These are phyloP conservation scores for Candida loeiensis DNA, from an alignment of 805 yeast genomes.

Conservation along the genomic window DNA sequence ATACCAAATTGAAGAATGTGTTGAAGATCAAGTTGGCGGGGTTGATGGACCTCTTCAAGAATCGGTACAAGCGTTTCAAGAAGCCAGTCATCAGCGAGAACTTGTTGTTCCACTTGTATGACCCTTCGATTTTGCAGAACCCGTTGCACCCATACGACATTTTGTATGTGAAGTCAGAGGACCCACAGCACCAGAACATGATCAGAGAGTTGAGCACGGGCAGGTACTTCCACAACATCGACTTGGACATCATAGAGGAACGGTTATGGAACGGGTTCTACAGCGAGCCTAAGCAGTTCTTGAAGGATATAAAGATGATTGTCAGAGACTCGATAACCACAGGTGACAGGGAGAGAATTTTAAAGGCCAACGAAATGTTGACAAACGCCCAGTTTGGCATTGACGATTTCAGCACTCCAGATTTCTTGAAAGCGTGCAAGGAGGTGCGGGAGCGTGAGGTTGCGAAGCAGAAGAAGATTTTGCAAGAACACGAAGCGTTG, in stretches of 20 bases:
- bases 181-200: conserved; percentile 55
- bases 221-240: conserved; percentile 77
- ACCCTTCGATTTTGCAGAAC: conserved; percentile 44
- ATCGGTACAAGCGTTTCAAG: conserved; percentile 81
- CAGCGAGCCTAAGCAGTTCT: conserved; percentile 85
- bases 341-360: conserved; percentile 79
- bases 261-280: conserved; percentile 96
- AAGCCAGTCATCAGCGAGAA: conserved; percentile 87
- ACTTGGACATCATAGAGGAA: conserved; percentile 89
- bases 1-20: conserved; percentile 78
- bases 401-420: conserved; percentile 79
- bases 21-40: conserved; percentile 83
- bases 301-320: conserved; percentile 81
- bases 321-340: conserved; percentile 68
- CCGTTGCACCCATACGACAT: conserved; percentile 37
- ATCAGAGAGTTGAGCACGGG: conserved; percentile 79
- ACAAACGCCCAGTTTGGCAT: conserved; percentile 95
- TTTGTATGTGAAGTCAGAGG: conserved; percentile 44
- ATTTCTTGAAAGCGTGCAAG: conserved; percentile 71
- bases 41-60: conserved; percentile 84
- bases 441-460: conserved; percentile 66
- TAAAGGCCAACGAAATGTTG: conserved; percentile 88
- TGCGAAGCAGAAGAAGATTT: conserved; percentile 44
- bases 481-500: conserved; percentile 33
- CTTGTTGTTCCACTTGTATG: conserved; percentile 71